These are phyloP conservation scores for Lipomyces starkeyi DNA, from an alignment of 805 yeast genomes.

Conservation along the genomic window DNA sequence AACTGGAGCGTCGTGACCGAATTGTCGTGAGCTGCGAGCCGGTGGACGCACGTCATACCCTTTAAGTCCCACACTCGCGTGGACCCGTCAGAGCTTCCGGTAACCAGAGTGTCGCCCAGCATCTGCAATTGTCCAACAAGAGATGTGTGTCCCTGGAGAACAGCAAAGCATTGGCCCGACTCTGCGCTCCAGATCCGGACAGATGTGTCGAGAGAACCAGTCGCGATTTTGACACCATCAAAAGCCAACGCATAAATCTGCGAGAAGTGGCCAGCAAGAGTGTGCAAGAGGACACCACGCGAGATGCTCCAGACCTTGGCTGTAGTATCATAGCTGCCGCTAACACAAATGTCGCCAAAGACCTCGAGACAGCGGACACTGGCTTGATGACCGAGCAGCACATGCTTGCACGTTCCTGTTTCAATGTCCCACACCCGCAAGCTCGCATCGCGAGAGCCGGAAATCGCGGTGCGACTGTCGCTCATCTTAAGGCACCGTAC, in stretches of 20 bases:
- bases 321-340: constrained; percentile 88
- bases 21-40: constrained; percentile 54
- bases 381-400: constrained; percentile 71
- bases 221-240: constrained; percentile 86
- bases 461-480: constrained; percentile 74
- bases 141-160: constrained; percentile 85
- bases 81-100: constrained; percentile 87
- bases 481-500: constrained; percentile 85
- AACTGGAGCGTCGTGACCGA: constrained; percentile 52
- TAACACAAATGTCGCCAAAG: constrained; percentile 74
- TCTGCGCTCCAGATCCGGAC: constrained; percentile 94
- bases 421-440: constrained; percentile 95
- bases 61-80: constrained; percentile 84
- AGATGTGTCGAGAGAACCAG: constrained; percentile 94
- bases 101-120: constrained; percentile 70
- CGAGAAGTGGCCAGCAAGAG: constrained; percentile 88
- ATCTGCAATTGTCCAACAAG: constrained; percentile 87
- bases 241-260: constrained; percentile 93
- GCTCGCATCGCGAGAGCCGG: constrained; percentile 91
- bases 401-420: constrained; percentile 79
- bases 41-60: constrained; percentile 77
- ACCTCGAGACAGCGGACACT: constrained; percentile 85
- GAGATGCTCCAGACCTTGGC: constrained; percentile 91
- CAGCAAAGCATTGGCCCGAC: constrained; percentile 79
- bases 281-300: constrained; percentile 87